Conservation (phyloP, 805 yeast genomes). For the Lipomyces yamanashiensis region DNA sequence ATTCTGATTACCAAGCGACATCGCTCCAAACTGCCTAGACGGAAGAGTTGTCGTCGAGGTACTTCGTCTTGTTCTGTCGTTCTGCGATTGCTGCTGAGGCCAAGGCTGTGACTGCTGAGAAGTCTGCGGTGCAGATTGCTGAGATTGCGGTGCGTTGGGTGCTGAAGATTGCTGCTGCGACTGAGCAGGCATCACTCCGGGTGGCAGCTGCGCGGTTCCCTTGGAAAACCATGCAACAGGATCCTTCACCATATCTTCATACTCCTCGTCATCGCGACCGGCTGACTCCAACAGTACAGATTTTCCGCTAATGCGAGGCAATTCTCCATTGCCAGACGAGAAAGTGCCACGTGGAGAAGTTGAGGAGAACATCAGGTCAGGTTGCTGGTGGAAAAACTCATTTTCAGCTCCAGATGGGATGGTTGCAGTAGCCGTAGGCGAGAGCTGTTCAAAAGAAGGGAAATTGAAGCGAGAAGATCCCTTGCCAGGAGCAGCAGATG, state of each 20-base stretch:
- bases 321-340: conserved; percentile 22
- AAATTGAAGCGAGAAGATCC: conserved; percentile 26
- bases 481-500: conserved; percentile 18
- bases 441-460: conserved; percentile 26
- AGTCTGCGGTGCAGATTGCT: not conserved
- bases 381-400: conserved; percentile 20
- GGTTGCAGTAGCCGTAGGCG: conserved; percentile 24
- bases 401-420: conserved; percentile 18
- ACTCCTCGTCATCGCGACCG: conserved; percentile 43
- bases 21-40: conserved; percentile 11
- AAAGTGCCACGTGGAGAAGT: conserved; percentile 37
- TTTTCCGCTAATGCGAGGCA: conserved; percentile 41
- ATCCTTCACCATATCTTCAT: conserved; percentile 42
- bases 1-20: conserved; percentile 9
- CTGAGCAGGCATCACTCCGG: conserved; percentile 6
- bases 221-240: conserved; percentile 40
- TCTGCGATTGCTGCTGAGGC: conserved; percentile 18
- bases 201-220: conserved; percentile 19
- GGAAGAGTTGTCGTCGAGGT: conserved; percentile 8
- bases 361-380: conserved; percentile 23
- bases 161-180: conserved; percentile 1
- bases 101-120: conserved; percentile 3
- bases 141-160: not conserved
- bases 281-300: conserved; percentile 43
- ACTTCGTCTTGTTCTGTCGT: conserved; percentile 15